These are phyloP conservation scores for Candolleomyces eurysporus DNA, from an alignment of 768 basidiomycete species.

Conservation along the genomic window DNA sequence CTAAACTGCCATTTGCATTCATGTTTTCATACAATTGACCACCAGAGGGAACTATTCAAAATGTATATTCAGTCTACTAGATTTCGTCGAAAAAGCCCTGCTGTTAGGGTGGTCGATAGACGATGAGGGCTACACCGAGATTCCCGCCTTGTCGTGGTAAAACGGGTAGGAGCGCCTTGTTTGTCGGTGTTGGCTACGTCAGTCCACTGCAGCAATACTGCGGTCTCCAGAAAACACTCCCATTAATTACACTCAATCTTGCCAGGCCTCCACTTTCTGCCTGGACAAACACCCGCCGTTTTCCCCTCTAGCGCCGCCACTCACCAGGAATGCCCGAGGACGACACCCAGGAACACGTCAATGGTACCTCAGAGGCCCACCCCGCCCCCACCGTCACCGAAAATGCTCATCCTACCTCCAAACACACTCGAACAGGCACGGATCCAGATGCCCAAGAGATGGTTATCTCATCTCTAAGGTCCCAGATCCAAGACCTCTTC, in stretches of 20 bases:
- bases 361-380: not conserved
- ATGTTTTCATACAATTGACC: too few relatives aligned
- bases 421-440: not conserved
- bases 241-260: not conserved
- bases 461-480: conserved; percentile 77
- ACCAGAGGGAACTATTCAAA: too few relatives aligned
- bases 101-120: too few relatives aligned
- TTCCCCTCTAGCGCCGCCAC: not conserved
- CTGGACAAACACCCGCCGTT: not conserved
- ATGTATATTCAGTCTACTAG: too few relatives aligned
- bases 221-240: not conserved
- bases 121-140: not conserved
- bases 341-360: conserved; percentile 4
- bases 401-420: not conserved
- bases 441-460: conserved; percentile 74
- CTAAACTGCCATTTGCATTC: too few relatives aligned
- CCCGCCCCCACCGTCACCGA: not conserved
- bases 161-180: conserved; percentile 2
- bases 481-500: conserved; percentile 83
- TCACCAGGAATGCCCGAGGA: not conserved
- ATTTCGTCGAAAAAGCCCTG: too few relatives aligned
- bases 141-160: not conserved
- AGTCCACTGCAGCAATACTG: not conserved
- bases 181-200: not conserved
- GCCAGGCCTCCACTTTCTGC: not conserved